Evolutionary conservation across 306 rosid species (phyloP).

Genomic region (Delonix regia): DNA sequence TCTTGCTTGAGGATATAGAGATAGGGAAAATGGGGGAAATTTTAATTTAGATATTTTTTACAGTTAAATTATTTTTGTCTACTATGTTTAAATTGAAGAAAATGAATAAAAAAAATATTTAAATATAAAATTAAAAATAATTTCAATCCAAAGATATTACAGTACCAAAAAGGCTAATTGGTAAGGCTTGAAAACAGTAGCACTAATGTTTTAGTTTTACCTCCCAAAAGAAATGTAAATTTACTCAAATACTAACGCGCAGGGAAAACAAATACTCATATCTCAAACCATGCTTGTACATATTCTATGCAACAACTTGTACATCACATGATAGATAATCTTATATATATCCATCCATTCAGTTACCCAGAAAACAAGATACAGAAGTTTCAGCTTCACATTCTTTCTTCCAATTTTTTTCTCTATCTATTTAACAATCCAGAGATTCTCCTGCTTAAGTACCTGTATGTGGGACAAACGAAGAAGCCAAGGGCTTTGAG

Average conservation of each 20-base stretch:
- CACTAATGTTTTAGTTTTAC: too few relatives aligned
- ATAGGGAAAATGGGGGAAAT: too few relatives aligned
- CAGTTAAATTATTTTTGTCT: too few relatives aligned
- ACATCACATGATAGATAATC: background rate
- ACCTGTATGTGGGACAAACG: background rate
- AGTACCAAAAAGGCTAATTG: too few relatives aligned
- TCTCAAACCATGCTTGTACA: background rate
- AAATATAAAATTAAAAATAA: too few relatives aligned
- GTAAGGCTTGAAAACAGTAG: too few relatives aligned
- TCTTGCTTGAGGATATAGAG: too few relatives aligned
- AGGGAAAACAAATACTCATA: background rate
- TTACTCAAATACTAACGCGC: background rate
- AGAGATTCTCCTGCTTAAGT: background rate
- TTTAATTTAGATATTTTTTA: too few relatives aligned
- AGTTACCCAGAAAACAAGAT: constrained; percentile 16
- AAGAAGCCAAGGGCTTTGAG: background rate
- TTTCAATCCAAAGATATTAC: too few relatives aligned
- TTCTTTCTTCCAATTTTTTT: constrained; percentile 4
- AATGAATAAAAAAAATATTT: too few relatives aligned
- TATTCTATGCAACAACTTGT: background rate
- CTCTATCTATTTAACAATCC: background rate
- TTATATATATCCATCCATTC: constrained; percentile 5
- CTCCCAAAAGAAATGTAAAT: background rate
- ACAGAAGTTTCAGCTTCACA: constrained; percentile 18
- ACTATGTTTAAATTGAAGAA: too few relatives aligned